phyloP scores from a whole-genome alignment of 2,329 filamentous ascomycete species.

The Bipolaris bicolor region DNA sequence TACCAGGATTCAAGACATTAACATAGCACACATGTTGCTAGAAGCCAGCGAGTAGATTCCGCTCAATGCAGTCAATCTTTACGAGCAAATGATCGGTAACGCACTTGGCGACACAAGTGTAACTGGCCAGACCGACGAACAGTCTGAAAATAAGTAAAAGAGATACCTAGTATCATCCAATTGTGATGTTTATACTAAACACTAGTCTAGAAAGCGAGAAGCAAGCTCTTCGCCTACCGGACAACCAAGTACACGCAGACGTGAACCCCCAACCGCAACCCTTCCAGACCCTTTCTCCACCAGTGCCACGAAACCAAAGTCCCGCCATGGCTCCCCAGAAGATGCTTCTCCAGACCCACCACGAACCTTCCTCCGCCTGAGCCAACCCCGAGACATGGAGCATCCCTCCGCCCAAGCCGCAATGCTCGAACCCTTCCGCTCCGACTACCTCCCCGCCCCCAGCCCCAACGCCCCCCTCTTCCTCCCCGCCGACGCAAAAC shows the following conservation, averaged over 20 bases:
- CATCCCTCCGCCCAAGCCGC: not conserved
- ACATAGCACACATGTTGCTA: not conserved
- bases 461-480: constrained; percentile 14
- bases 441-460: not conserved
- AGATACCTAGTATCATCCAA: not conserved
- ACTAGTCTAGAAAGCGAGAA: not conserved
- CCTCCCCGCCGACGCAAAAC: constrained; percentile 5
- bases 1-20: not conserved
- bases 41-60: not conserved
- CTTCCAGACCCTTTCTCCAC: not conserved
- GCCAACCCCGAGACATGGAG: not conserved
- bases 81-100: not conserved
- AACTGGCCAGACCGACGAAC: not conserved
- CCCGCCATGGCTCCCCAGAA: not conserved
- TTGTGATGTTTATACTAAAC: not conserved
- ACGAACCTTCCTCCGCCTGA: not conserved
- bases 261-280: not conserved
- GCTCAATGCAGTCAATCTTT: not conserved
- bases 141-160: not conserved
- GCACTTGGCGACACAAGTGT: not conserved
- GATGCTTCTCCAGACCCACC: not conserved
- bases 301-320: not conserved
- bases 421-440: constrained; percentile 1
- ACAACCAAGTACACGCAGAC: too few relatives aligned
- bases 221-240: not conserved